Base-by-base conservation (phyloP, 495 filamentous ascomycete genomes). In the Entonaema liquescens region DNA sequence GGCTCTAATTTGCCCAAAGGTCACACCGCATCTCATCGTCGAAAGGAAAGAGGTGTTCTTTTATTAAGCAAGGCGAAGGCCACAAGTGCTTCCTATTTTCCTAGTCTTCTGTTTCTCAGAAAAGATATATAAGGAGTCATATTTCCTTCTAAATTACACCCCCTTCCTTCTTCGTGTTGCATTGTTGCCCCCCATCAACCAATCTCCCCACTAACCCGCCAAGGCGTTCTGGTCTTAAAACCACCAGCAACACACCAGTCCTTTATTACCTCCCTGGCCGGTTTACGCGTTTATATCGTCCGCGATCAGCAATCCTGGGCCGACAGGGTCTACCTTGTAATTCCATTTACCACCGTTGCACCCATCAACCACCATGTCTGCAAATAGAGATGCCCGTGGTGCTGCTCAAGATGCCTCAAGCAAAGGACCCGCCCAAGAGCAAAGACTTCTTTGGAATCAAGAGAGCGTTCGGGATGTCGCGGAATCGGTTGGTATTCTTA, bases 401-500 rank as follows among this genome's bases (percentile, higher is more conserved):
- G 35, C 68, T 29, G 36, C n/a, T 17, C 59, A 61, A 26, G 74
- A 76, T 17, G 47, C 55, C 17, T 31, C 58, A 3, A 53, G 8
- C 64, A 77, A 74, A 40, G 38, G 33, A 15, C 19, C 40, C 8
- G 38, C 58, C 26, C 25, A 29, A 8, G 75, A 76, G 21, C 67
- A 63, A 28, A 55, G 68, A 44, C 78, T 87, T 6, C 87, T 97
- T 73, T 99, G 95, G 95, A 98, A 98, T 77, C 92, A 91, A 21
- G 96, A 99, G 72, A 98, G 95, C 67, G 92, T 98, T 69, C 87
- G 87, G 72, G 95, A 99, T 77, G 93, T 98, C 44, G 95, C 95
- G 50, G 95, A 99, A 76, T 97, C 95, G 5, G 89, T 98, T 59
- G 95, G 95, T 38, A 93, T 98, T 66, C 80, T 87, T 59, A 86